Conservation (phyloP, 108 stramenopile genomes). For the Nitzschia sp. region DNA sequence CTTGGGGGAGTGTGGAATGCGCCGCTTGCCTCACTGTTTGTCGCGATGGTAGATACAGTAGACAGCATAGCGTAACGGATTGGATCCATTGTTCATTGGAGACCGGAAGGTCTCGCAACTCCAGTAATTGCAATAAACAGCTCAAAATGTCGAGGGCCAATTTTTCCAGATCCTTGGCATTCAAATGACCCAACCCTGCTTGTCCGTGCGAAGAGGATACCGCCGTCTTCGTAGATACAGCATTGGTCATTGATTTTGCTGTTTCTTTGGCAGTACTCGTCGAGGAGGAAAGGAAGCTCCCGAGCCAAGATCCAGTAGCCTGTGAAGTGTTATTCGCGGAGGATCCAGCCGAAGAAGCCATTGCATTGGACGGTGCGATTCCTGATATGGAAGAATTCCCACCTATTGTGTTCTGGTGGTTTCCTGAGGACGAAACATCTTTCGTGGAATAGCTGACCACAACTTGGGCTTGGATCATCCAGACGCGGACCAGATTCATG, state of each 20-base stretch:
- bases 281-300: conserved; percentile 30
- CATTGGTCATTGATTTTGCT: conserved; percentile 2
- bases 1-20: conserved; percentile 43
- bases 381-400: neutral
- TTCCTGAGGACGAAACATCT: neutral
- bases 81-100: conserved; percentile 44
- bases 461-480: conserved; percentile 78
- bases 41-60: conserved; percentile 27
- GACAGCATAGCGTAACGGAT: conserved; percentile 42
- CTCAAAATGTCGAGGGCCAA: conserved; percentile 51
- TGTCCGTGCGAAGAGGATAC: conserved; percentile 39
- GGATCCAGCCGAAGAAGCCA: neutral
- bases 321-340: conserved; percentile 13
- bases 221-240: conserved; percentile 13
- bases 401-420: too few relatives aligned
- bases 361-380: neutral
- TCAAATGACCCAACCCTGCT: conserved; percentile 36
- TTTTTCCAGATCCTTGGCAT: conserved; percentile 48
- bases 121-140: conserved; percentile 46
- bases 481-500: conserved; percentile 69
- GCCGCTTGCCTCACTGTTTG: conserved; percentile 50
- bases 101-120: conserved; percentile 38
- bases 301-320: conserved; percentile 30
- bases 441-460: conserved; percentile 38
- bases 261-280: neutral